Evolutionary conservation across 495 filamentous ascomycete species (phyloP).

Genomic region (Aspergillus olivimuriae): DNA sequence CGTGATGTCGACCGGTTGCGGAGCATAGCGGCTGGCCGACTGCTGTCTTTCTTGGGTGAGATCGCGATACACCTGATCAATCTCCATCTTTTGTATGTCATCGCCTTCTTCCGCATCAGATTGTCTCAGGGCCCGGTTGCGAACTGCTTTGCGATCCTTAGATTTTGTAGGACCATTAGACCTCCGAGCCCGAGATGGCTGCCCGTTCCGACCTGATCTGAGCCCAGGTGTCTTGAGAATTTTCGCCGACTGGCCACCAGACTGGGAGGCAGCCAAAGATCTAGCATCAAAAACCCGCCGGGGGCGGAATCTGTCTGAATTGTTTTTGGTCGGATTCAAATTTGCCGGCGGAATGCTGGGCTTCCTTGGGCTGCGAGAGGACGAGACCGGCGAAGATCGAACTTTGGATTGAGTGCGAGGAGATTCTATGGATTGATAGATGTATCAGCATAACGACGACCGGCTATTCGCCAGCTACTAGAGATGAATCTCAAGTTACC

Average conservation of each 20-base stretch:
- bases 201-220: constrained; percentile 17
- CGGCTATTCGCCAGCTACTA: no score
- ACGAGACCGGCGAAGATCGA: constrained; percentile 3
- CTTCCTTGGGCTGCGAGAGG: constrained; percentile 12
- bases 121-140: constrained; percentile 6
- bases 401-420: background rate
- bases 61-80: constrained; percentile 29
- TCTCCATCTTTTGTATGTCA: constrained; percentile 12
- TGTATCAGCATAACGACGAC: no score
- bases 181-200: constrained; percentile 15
- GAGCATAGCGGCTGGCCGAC: constrained; percentile 29
- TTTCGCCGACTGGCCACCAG: constrained; percentile 23
- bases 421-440: no score
- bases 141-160: constrained; percentile 11
- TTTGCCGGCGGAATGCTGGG: constrained; percentile 18
- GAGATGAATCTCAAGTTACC: no score
- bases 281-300: constrained; percentile 36
- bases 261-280: constrained; percentile 30
- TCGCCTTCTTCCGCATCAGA: constrained; percentile 22
- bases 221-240: constrained; percentile 28
- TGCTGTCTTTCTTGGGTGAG: constrained; percentile 25
- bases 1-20: constrained; percentile 21
- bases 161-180: constrained; percentile 8
- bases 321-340: constrained; percentile 9
- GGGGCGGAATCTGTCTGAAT: constrained; percentile 19